Conservation (phyloP, 1,284 basidiomycete species). For the Thelephora terrestris region DNA sequence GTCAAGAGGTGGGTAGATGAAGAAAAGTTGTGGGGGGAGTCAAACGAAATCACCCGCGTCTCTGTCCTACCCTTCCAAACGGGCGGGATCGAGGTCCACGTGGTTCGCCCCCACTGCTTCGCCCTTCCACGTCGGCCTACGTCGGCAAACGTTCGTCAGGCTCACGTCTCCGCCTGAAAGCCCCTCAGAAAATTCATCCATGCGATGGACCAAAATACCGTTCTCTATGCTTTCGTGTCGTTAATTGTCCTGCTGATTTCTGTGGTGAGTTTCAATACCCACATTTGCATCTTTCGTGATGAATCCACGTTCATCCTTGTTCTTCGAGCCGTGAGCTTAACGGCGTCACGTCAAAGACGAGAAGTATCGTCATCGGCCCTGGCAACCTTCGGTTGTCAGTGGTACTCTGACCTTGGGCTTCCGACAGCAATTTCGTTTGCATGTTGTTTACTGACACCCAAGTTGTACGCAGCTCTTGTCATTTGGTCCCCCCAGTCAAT, state of each 20-base stretch:
- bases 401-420: conserved; percentile 19
- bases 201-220: conserved; percentile 15
- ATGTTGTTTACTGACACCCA: conserved; percentile 14
- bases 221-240: conserved; percentile 15
- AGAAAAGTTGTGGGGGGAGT: too few relatives aligned
- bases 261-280: conserved; percentile 14
- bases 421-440: conserved; percentile 5
- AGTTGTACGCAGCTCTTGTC: conserved; percentile 57
- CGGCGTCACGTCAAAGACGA: conserved; percentile 59
- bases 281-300: conserved; percentile 31
- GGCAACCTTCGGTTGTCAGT: conserved; percentile 23
- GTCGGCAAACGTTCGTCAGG: too few relatives aligned
- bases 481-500: conserved; percentile 61
- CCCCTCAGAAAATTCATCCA: too few relatives aligned
- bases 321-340: conserved; percentile 66
- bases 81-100: too few relatives aligned
- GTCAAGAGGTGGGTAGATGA: too few relatives aligned
- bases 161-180: too few relatives aligned
- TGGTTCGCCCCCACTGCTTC: too few relatives aligned
- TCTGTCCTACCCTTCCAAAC: too few relatives aligned
- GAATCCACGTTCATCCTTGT: conserved; percentile 79
- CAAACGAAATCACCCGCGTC: too few relatives aligned
- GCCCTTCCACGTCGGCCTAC: too few relatives aligned
- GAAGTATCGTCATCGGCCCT: conserved; percentile 34
- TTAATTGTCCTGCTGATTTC: conserved; percentile 17